phyloP scores from a whole-genome alignment of 2,329 filamentous ascomycete species.

The Paecilomyces dactylethromorphus region DNA sequence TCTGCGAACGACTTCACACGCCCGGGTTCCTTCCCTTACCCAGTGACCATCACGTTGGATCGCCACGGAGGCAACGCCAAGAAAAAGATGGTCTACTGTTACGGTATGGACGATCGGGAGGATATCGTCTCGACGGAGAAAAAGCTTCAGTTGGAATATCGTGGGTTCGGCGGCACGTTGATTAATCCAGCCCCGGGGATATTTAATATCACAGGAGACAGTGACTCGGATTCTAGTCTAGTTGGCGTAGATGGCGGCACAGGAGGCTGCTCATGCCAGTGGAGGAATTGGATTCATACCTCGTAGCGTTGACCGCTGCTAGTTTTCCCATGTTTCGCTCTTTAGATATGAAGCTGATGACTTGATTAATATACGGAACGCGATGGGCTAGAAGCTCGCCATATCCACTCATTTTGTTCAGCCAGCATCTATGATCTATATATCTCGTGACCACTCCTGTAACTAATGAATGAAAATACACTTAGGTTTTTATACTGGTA shows the following conservation, averaged over 20 bases:
- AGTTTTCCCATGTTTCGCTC: background rate
- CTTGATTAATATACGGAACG: background rate
- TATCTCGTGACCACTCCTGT: background rate
- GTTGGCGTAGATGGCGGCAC: conserved; percentile 52
- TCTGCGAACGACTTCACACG: conserved; percentile 42
- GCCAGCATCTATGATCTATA: background rate
- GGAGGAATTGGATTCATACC: conserved; percentile 45
- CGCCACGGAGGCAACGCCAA: conserved; percentile 50
- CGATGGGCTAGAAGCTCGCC: background rate
- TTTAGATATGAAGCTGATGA: background rate
- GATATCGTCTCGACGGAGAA: conserved; percentile 39
- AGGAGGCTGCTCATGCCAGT: conserved; percentile 55
- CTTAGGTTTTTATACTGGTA: background rate
- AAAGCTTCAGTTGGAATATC: conserved; percentile 47
- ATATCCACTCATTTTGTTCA: background rate
- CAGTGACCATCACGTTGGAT: conserved; percentile 54
- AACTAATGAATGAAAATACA: background rate
- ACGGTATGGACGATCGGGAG: conserved; percentile 45
- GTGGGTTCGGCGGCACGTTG: conserved; percentile 44
- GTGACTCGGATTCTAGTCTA: conserved; percentile 22
- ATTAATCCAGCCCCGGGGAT: conserved; percentile 46
- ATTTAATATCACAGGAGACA: conserved; percentile 21
- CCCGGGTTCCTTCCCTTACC: conserved; percentile 56
- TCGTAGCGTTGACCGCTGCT: background rate
- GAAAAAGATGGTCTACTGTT: conserved; percentile 56